Evolutionary conservation across 2,329 filamentous ascomycete species (phyloP), one percentile per base, ranked within the genome.

Genomic region (Fusarium napiforme): DNA sequence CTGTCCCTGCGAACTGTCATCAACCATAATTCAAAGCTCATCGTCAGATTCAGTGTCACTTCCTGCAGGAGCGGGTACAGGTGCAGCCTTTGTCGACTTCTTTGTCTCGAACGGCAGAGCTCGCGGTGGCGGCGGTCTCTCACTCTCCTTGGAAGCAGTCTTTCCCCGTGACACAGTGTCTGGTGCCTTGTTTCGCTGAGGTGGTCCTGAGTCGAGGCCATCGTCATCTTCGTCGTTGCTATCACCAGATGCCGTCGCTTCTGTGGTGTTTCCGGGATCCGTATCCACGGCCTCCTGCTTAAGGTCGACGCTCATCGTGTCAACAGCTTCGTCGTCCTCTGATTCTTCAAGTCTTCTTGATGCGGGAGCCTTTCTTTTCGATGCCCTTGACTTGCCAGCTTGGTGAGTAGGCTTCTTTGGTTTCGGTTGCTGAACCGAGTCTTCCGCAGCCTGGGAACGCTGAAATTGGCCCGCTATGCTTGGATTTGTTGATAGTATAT

Each of bases 31-130:
- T 84, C 77, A 90, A 64, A 89, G 73, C 75, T 90, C 88, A 74
- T 89, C 88, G 67, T 89, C 88, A 2, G 87, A 88, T n/a, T 87
- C 86, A 0, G 86, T 87, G 60, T 89, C 87, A 53, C 84, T 86
- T 21, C 77, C 82, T 16, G 79, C 79, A 26, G 74, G 61, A 10
- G 79, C 78, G 15, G 73, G 71, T 14, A 78, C 47, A 71, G 79
- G 46, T 73, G 77, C 64, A 23, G 76, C 36, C 16, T 72, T 78
- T 9, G 81, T 65, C 6, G 81, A 67, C 52, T 81, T 85, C 60
- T 77, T 82, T 39, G 74, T 81, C 58, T 79, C 79, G 73, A 88
- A 88, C 2, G 87, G 87, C 21, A 89, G 77, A 9, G 74, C 80
- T 60, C 85, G 78, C 55, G 79, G 81, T 0, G 83, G 80, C 6